Percentiles rank a stretch among this genome's conserved stretches.
phyloP scores from a whole-genome alignment of 1,284 basidiomycete genomes.

The Ustanciosporium gigantosporum region DNA sequence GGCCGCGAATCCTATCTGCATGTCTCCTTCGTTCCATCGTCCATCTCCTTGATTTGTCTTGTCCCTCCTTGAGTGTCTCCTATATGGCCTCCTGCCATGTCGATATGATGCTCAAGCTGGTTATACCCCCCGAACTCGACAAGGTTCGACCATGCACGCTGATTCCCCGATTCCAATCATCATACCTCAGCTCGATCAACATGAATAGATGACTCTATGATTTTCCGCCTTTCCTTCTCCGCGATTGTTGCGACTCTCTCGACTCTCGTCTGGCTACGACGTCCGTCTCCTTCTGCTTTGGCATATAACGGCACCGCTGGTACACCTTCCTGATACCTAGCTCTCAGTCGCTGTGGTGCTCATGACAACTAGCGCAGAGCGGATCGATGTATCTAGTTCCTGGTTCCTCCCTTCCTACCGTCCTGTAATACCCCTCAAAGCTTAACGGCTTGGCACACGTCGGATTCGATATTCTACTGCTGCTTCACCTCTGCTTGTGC shows the following conservation, averaged over 20 bases:
- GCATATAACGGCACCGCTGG: neutral
- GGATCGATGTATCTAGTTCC: neutral
- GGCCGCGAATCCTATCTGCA: conserved; percentile 5
- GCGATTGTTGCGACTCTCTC: neutral
- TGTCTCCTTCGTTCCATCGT: conserved; percentile 15
- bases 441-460: neutral
- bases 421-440: neutral
- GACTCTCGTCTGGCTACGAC: neutral
- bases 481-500: too few relatives aligned
- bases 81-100: too few relatives aligned
- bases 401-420: neutral
- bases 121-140: conserved; percentile 41
- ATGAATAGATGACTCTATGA: neutral
- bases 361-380: neutral
- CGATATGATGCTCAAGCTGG: conserved; percentile 3
- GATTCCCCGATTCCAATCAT: conserved; percentile 18
- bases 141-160: conserved; percentile 39
- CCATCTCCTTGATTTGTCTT: conserved; percentile 8
- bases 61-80: too few relatives aligned
- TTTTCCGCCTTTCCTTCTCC: neutral
- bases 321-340: neutral
- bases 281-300: neutral
- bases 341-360: neutral
- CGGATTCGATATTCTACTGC: too few relatives aligned
- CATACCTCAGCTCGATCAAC: neutral